These are phyloP conservation scores for Ganoderma leucocontextum DNA, from an alignment of 1,284 basidiomycete genomes.

Conservation along the genomic window DNA sequence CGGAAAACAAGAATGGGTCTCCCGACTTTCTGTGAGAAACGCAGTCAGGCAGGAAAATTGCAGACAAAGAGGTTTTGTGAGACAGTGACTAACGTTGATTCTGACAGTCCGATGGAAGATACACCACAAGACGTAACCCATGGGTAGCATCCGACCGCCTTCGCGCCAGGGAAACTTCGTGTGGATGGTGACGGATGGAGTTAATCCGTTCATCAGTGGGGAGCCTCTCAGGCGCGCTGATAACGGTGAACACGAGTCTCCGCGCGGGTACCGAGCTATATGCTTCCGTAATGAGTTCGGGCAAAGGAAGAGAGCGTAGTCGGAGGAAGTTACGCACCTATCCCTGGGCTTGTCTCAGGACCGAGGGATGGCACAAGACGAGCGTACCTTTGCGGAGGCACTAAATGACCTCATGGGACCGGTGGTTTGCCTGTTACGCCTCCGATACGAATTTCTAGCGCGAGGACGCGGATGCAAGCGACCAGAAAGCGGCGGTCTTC, in stretches of 20 bases:
- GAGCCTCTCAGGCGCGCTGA: background rate
- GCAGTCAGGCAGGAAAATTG: constrained; percentile 6
- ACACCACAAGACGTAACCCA: constrained; percentile 4
- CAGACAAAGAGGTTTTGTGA: background rate
- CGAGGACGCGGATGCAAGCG: background rate
- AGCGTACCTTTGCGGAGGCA: background rate
- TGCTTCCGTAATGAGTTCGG: background rate
- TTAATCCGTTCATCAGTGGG: background rate
- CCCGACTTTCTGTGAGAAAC: background rate
- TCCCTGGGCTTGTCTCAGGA: background rate
- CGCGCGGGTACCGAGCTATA: background rate
- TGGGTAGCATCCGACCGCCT: constrained; percentile 3
- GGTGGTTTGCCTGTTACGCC: background rate
- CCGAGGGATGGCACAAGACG: background rate
- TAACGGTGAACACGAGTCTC: constrained; percentile 3
- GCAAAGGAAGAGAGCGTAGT: background rate
- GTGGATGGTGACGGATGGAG: background rate
- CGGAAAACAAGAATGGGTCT: background rate
- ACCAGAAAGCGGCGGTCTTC: background rate
- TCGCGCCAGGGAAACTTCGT: background rate
- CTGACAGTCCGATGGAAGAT: constrained; percentile 2
- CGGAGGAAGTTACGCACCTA: background rate
- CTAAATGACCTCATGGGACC: too few relatives aligned
- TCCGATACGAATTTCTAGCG: background rate
- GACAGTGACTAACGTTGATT: background rate